Evolutionary conservation across 2,329 filamentous ascomycete genomes (phyloP), one percentile per base, ranked within the genome.

Genomic region (Thermomyces lanuginosus): DNA sequence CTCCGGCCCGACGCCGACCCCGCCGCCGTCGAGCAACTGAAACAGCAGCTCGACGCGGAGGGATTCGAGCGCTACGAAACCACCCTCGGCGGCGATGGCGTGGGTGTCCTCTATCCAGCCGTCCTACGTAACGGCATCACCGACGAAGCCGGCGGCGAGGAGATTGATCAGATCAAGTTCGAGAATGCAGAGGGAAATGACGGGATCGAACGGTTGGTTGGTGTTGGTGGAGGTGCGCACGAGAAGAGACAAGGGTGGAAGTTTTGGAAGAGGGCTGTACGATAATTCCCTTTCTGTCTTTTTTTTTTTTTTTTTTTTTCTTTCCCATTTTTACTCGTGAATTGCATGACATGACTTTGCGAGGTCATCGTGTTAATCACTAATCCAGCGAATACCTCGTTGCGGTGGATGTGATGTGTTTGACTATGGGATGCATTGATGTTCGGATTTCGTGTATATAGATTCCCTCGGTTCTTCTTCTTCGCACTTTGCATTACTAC

Each of bases 81-180:
- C 0, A 93, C 80, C 0, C 67, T 98, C 1, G 89, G 84, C 3
- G 84, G 86, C 20, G 81, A 93, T 43, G 89, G 89, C 8, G 81
- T 98, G 1, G 89, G 89, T 19, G 82, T 98, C 2, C 65, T 98
- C 4, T 92, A 80, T 72, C 89, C 89, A 1, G 89, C 89, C 0
- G 76, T 93, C 0, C 60, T 93, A 14, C 80, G 81, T 48, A 92
- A 91, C 34, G 80, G 77, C 4, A n/a, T 9, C 10, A 71, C 68
- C n/a, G 72, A 76, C 19, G 76, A 82, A 38, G 70, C 81, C 36
- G 81, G 81, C 17, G 82, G 82, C 13, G 81, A 89, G 58, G 84
- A 93, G 55, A 95, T 98, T 43, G 80, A 92, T 42, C 66, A 86
- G 43, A 82, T 93, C 32, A 77, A 76, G 44, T 80, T 98, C 48